Percentiles rank a stretch among this genome's conserved stretches.
These are phyloP conservation scores for Leishmania gerbilli DNA, from an alignment of 208 protist species.

Conservation along the genomic window DNA sequence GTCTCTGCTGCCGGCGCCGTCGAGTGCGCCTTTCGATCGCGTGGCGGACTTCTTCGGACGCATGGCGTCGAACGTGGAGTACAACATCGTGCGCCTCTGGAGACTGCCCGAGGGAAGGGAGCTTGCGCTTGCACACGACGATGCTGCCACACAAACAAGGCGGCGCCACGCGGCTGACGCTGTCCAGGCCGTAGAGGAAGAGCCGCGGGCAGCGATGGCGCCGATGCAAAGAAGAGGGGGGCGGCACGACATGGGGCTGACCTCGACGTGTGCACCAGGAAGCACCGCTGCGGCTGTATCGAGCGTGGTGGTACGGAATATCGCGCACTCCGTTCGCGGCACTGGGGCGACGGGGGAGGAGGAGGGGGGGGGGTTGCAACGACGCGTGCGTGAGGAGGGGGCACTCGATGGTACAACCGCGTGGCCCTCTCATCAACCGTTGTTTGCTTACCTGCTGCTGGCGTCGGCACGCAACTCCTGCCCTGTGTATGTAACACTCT, in stretches of 20 bases:
- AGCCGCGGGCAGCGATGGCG: not conserved
- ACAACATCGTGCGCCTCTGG: conserved; percentile 27
- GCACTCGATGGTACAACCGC: not conserved
- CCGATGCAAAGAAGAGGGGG: not conserved
- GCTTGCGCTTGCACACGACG: not conserved
- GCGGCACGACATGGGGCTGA: not conserved
- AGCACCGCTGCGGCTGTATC: not conserved
- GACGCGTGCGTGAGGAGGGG: not conserved
- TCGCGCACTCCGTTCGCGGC: not conserved
- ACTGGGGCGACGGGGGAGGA: not conserved
- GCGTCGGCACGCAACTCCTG: not conserved
- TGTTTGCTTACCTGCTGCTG: not conserved
- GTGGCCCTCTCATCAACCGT: not conserved
- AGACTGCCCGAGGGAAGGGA: not conserved
- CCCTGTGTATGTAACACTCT: not conserved
- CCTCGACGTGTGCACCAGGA: not conserved
- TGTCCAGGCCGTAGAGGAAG: not conserved
- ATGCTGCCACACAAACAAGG: not conserved
- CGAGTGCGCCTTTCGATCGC: not conserved
- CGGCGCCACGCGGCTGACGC: not conserved
- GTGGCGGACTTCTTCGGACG: conserved; percentile 7
- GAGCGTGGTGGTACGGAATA: not conserved
- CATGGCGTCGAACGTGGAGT: conserved; percentile 43
- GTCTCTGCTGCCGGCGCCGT: not conserved
- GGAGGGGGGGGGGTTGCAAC: not conserved